phyloP scores from a whole-genome alignment of 2,329 filamentous ascomycete genomes.

The Ascochyta rabiei region DNA sequence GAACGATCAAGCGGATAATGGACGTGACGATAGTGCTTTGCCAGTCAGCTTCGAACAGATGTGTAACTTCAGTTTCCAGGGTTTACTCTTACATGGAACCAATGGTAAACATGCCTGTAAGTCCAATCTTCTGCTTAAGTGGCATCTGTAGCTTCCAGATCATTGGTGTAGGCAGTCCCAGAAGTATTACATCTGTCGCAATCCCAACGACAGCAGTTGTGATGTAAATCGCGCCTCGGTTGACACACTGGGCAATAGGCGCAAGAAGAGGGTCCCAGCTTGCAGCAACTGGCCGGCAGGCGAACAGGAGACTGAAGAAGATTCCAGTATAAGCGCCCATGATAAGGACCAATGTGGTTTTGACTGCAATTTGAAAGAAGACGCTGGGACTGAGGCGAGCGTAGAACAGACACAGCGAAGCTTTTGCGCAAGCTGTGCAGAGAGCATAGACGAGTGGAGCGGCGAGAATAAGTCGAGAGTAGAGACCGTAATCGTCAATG shows the following conservation, averaged over 20 bases:
- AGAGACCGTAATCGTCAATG: background rate
- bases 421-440: constrained; percentile 13
- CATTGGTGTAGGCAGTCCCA: constrained; percentile 26
- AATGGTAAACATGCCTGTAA: constrained; percentile 26
- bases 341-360: constrained; percentile 22
- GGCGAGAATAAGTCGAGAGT: constrained; percentile 19
- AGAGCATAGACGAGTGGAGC: background rate
- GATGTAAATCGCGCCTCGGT: constrained; percentile 30
- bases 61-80: no score
- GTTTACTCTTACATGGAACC: constrained; percentile 10
- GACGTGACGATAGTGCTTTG: background rate
- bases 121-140: constrained; percentile 23
- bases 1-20: constrained; percentile 9
- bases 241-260: constrained; percentile 5
- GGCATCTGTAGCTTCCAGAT: constrained; percentile 28
- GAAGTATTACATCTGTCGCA: constrained; percentile 26
- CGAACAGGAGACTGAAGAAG: constrained; percentile 32
- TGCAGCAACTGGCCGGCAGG: constrained; percentile 28
- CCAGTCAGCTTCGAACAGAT: no score
- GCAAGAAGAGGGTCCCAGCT: constrained; percentile 26
- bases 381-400: constrained; percentile 17
- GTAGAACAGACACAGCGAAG: constrained; percentile 28
- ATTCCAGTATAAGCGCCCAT: constrained; percentile 25
- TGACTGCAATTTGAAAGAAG: constrained; percentile 20
- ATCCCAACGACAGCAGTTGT: constrained; percentile 27